Evolutionary conservation across 176 grass and related monocot species (phyloP).

Genomic region (Luzula sylvatica): DNA sequence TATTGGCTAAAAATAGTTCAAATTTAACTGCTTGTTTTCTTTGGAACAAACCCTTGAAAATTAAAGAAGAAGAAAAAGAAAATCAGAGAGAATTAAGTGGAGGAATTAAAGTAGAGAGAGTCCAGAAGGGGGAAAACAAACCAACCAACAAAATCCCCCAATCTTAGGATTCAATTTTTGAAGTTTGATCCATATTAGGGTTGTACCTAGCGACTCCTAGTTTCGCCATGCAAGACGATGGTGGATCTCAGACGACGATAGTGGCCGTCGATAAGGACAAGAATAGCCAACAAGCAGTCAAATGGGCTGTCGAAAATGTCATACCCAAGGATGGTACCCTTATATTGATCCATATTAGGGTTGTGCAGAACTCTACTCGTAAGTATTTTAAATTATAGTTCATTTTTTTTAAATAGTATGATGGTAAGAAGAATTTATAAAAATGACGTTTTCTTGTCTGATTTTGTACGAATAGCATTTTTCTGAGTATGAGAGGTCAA

Average conservation of each 20-base stretch:
- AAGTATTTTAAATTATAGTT: constrained; percentile 12
- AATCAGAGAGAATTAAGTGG: constrained; percentile 6
- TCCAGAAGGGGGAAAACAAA: constrained; percentile 24
- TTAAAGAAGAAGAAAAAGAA: constrained; percentile 3
- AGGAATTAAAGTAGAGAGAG: constrained; percentile 29
- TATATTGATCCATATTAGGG: constrained; percentile 58
- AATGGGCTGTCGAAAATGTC: constrained; percentile 70
- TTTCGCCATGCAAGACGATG: constrained; percentile 19
- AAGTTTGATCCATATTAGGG: not conserved
- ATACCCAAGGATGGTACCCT: constrained; percentile 37
- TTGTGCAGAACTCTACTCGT: constrained; percentile 27
- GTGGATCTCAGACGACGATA: constrained; percentile 20
- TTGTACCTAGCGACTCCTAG: not conserved
- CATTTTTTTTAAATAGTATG: not conserved
- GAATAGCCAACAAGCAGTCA: constrained; percentile 70
- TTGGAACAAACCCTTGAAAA: not conserved
- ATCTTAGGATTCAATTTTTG: constrained; percentile 5
- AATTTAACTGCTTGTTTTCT: not conserved
- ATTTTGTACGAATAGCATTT: not conserved
- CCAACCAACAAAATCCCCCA: constrained; percentile 23
- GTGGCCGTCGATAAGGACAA: constrained; percentile 71
- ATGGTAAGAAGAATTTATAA: not conserved
- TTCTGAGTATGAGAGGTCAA: too few relatives aligned
- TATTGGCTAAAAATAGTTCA: constrained; percentile 6
- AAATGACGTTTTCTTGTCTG: not conserved